Evolutionary conservation across 768 basidiomycete genomes (phyloP), one percentile per base, ranked within the genome.

Genomic region (Amanita rubescens): DNA sequence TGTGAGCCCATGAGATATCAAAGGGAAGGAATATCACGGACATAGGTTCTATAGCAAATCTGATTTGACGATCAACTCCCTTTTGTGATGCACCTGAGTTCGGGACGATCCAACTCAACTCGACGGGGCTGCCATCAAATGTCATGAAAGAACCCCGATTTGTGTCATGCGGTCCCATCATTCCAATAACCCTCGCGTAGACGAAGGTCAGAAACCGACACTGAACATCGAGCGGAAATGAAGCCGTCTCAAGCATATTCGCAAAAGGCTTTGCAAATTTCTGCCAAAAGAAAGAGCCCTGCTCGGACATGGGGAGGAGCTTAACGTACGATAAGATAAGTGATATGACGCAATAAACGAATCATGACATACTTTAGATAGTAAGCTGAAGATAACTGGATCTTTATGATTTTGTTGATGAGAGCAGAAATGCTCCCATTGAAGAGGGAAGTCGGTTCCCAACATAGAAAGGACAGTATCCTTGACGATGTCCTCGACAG

Each of bases 1-100:
- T 37, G 17, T 42, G 12, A 27, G 20, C 27, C 3, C 17, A 15
- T 6, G 30, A 6, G n/a, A 14, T 9, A 37, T 19, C n/a, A 22
- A 3, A 35, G 17, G 35, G 38, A 41, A 24, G 8, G 30, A 39
- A 11, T 39, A 33, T 30, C 34, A 58, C 60, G 51, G 45, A 67
- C 67, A 65, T 66, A n/a, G 67, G 67, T 49, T 69, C 67, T 33
- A 69, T 65, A 9, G 66, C 66, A 48, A 69, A 69, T 24, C 67
- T 59, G 24, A 69, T 57, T 56, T 69, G 65, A 30, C 67, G 61
- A 51, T 51, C 38, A 3, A 11, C 54, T 42, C 54, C 32, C 27
- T 30, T 3, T 30, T 30, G 3, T 9, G 58, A 57, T 14, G 57
- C 55, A 30, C 49, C 39, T 34, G 60, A 41, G 46, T 58, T 63